Conservation (phyloP, 75 land plant species). For the Chamaecyparis obtusa region DNA sequence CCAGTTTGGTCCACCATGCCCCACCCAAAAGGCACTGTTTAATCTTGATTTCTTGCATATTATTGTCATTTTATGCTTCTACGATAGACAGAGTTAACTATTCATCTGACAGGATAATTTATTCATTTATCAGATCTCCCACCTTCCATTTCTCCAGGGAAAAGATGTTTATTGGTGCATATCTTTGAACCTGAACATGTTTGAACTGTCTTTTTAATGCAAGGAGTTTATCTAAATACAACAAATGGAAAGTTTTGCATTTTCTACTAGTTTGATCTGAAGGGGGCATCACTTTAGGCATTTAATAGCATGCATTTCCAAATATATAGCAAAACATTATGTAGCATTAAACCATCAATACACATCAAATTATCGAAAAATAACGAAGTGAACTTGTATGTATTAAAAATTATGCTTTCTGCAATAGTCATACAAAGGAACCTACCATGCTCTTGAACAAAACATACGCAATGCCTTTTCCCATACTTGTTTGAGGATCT, state of each 20-base stretch:
- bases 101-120: background rate
- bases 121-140: background rate
- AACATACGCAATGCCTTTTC: slow-evolving; percentile 95
- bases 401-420: background rate
- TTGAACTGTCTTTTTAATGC: background rate
- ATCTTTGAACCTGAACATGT: background rate
- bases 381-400: background rate
- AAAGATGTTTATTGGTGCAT: background rate
- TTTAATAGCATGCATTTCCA: background rate
- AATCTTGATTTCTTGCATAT: too few relatives aligned
- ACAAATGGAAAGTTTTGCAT: background rate
- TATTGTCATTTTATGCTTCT: too few relatives aligned
- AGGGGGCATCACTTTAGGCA: background rate
- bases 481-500: slow-evolving; percentile 70
- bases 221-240: background rate
- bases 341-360: background rate
- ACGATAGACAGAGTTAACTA: background rate
- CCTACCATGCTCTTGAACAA: slow-evolving; percentile 86
- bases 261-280: background rate
- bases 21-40: too few relatives aligned
- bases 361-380: background rate
- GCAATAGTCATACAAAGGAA: background rate
- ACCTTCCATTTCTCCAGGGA: background rate
- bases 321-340: background rate
- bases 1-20: too few relatives aligned